These are phyloP conservation scores for Balansia obtecta DNA, from an alignment of 2,329 filamentous ascomycete genomes.

Conservation along the genomic window DNA sequence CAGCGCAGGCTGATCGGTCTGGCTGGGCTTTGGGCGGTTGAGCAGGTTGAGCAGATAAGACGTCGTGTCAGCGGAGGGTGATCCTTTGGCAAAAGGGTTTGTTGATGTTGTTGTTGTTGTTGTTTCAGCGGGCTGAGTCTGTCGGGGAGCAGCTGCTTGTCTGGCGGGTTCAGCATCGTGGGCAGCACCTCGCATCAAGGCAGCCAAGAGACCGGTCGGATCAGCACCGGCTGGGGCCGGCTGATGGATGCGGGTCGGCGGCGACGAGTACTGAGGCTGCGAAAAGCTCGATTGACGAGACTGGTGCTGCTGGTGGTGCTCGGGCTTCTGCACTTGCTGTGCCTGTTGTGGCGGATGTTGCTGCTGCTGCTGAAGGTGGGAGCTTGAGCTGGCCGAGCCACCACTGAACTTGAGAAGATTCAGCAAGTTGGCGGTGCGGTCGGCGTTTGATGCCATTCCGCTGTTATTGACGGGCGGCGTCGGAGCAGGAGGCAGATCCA, in stretches of 20 bases:
- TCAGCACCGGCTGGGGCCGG: constrained; percentile 44
- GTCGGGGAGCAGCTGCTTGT: constrained; percentile 11
- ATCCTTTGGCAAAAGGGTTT: constrained; percentile 31
- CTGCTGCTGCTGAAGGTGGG: constrained; percentile 18
- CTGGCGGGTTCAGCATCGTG: constrained; percentile 33
- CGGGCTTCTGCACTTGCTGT: constrained; percentile 14
- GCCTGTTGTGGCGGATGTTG: constrained; percentile 11
- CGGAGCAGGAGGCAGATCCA: constrained; percentile 38
- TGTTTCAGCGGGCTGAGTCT: constrained; percentile 14
- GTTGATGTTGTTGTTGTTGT: too few species aligned
- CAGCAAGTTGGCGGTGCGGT: constrained; percentile 43
- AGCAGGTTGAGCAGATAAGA: constrained; percentile 78
- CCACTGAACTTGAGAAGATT: constrained; percentile 50
- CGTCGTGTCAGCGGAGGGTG: constrained; percentile 58
- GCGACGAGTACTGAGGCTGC: constrained; percentile 15
- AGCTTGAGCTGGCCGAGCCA: constrained; percentile 17
- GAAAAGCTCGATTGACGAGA: constrained; percentile 10
- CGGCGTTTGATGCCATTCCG: constrained; percentile 25
- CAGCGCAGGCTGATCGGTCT: constrained; percentile 36
- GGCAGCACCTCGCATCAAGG: constrained; percentile 43
- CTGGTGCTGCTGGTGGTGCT: constrained; percentile 12
- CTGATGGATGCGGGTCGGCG: constrained; percentile 35
- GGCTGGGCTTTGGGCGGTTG: constrained; percentile 60
- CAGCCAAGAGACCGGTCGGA: constrained; percentile 44
- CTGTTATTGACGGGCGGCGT: constrained; percentile 31